A percentile compares a stretch with the other conserved stretches of the same genome.
Conservation (phyloP, 1,139 yeast genomes). For the Saccharomycopsis crataegensis region DNA sequence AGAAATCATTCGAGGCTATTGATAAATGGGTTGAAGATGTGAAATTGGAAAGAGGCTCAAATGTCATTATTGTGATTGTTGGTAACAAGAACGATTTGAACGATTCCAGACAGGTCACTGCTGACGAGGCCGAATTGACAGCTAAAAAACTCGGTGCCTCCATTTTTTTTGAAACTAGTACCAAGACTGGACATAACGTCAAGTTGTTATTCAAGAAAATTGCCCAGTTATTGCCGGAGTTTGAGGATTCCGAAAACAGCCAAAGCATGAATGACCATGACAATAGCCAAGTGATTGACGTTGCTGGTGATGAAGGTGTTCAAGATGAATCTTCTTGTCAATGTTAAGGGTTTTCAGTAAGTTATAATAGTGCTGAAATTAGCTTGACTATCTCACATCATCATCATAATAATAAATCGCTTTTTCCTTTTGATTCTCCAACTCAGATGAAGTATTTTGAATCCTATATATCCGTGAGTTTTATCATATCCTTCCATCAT, state of each 20-base stretch:
- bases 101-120: constrained; percentile 70
- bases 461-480: too few species aligned
- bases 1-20: constrained; percentile 70
- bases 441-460: too few species aligned
- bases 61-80: constrained; percentile 65
- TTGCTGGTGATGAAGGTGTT: constrained; percentile 8
- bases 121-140: constrained; percentile 72
- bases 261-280: constrained; percentile 7
- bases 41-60: constrained; percentile 64
- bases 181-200: constrained; percentile 92
- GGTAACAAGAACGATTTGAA: constrained; percentile 73
- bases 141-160: constrained; percentile 74
- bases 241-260: constrained; percentile 36
- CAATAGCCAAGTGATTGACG: constrained; percentile 17
- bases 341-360: constrained; percentile 8
- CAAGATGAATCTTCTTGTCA: constrained; percentile 17
- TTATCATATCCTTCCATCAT: too few species aligned
- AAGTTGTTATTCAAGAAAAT: constrained; percentile 82
- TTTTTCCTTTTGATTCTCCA: too few species aligned
- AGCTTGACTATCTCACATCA: too few species aligned
- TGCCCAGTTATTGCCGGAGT: constrained; percentile 86
- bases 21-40: constrained; percentile 82
- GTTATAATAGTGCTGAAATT: background rate
- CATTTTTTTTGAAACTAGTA: constrained; percentile 86
- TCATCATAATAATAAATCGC: too few species aligned